Base-by-base conservation (phyloP, 2,329 filamentous ascomycete genomes). In the Hypoxylon sp. region DNA sequence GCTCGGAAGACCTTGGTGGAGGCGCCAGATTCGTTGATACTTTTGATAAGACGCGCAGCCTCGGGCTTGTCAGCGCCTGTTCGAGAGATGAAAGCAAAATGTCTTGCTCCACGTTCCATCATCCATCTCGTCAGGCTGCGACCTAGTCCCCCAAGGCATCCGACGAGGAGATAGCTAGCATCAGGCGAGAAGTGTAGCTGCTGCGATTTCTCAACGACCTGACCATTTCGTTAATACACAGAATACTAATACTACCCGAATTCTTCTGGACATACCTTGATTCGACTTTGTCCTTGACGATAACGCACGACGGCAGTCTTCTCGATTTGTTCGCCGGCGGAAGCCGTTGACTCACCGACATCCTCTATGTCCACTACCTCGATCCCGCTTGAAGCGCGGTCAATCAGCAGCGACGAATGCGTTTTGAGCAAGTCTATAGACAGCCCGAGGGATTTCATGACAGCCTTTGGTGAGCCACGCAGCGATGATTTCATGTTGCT, bases 81-180 rank as follows among this genome's bases (percentile, higher is more conserved):
- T 5, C 72, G 64, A 1, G 66, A 69, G 9, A 75, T 54, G 56
- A 74, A 74, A 42, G 68, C 62, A 45, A 74, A 67, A 37, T 69
- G 59, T 3, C 67, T 62, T 7, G 70, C 71, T 10, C 73, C 73
- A 6, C 65, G 65, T 8, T 65, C 53, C 41, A 72, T 58, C 70
- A 76, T 73, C 68, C 70, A 73, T 4, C 55, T 60, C 1, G 66
- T 64, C n/a, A 75, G 55, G 41, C 70, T 72, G 20, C 70, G 63
- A 3, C 73, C 73, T 3, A 76, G 56, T 8, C 72, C 72, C 20
- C 73, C 72, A 8, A 67, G 58, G 27, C 62, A 65, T 18, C 66
- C 63, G 2, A 66, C 63, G 4, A 68, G 56, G 2, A 67, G 47
- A 42, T 68, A 68, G 1, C 49, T 66, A 31, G 53, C 55, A 11